Base-by-base conservation (phyloP, 306 rosid species). In the Elaeagnus macrophylla region DNA sequence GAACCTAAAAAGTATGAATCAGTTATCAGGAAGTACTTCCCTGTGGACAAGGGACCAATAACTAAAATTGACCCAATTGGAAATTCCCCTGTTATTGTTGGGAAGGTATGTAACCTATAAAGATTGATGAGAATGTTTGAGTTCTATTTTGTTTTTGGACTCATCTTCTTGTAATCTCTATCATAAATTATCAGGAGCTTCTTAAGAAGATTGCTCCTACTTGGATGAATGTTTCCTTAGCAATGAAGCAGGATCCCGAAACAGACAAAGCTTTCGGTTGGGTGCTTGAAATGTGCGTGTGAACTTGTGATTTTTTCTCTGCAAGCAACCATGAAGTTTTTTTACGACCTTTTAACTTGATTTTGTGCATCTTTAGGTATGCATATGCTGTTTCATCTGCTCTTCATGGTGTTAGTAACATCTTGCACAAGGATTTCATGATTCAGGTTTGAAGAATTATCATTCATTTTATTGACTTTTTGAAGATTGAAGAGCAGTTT, bases 191-290 rank as follows among this genome's bases (percentile, higher is more conserved):
- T 45, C 51, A 93, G 99, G 83, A 82, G 66, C 74, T 82, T 50
- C 99, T 93, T 48, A 84, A 83, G 81, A 87, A 82, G 83, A 93
- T 93, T 81, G 99, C 99, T 67, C 99, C 96, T 38, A 88, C 96
- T 63, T 93, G 99, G 99, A 93, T 93, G 99, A 93, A 93, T 74
- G 58, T 93, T 67, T 93, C 99, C 58, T 59, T 93, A 76, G 96
- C 95, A 37, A 93, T 93, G 99, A 93, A 93, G 79, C 84, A 88
- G 71, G 96, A 93, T 75, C 99, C 99, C 63, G 94, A 87, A 75
- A 66, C 99, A 14, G 99, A 93, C 65, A 88, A 83, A 68, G 94
- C 99, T 75, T 93, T 93, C 68, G 99, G 99, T 59, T 93, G 99
- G 99, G 99, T 93, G 75, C 99, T 93, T 64, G 99, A 93, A 84